A percentile compares a stretch with the other conserved stretches of the same genome.
Evolutionary conservation across 2,329 filamentous ascomycete species (phyloP).

Genomic region (Alternaria brassicae): DNA sequence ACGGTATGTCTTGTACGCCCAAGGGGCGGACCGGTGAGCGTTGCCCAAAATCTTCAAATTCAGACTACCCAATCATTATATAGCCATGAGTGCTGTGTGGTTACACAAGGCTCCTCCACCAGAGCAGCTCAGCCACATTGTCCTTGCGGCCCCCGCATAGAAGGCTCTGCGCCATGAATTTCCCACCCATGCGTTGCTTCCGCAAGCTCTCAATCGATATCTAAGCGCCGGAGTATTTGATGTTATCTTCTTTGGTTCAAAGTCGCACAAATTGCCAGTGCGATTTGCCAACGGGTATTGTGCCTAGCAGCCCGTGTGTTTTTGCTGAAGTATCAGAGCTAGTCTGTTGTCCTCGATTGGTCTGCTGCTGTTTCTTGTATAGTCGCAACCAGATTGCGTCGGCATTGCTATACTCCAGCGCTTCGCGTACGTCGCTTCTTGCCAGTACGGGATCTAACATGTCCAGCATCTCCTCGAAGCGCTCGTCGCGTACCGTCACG

Average conservation of each 20-base stretch:
- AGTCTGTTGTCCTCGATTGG: background rate
- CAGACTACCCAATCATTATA: background rate
- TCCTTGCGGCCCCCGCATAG: background rate
- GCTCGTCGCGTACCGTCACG: constrained; percentile 70
- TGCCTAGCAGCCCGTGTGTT: background rate
- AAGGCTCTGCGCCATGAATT: background rate
- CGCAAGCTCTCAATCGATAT: background rate
- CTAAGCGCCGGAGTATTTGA: background rate
- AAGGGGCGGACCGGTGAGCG: background rate
- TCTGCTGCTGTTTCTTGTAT: constrained; percentile 25
- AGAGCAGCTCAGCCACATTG: background rate
- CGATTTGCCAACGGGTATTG: constrained; percentile 15
- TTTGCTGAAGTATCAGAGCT: background rate
- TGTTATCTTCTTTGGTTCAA: background rate
- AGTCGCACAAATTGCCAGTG: constrained; percentile 21
- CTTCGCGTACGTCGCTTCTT: constrained; percentile 59
- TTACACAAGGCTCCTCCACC: background rate
- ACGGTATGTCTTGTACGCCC: background rate
- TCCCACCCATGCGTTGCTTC: background rate
- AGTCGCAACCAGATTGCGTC: constrained; percentile 76
- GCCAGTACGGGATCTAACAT: constrained; percentile 59
- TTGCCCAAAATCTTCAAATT: background rate
- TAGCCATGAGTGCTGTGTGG: background rate
- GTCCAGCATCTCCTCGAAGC: constrained; percentile 74
- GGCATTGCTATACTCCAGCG: constrained; percentile 69